Conservation (phyloP, 176 grass and related monocot species). For the Bonia amplexicaulis region DNA sequence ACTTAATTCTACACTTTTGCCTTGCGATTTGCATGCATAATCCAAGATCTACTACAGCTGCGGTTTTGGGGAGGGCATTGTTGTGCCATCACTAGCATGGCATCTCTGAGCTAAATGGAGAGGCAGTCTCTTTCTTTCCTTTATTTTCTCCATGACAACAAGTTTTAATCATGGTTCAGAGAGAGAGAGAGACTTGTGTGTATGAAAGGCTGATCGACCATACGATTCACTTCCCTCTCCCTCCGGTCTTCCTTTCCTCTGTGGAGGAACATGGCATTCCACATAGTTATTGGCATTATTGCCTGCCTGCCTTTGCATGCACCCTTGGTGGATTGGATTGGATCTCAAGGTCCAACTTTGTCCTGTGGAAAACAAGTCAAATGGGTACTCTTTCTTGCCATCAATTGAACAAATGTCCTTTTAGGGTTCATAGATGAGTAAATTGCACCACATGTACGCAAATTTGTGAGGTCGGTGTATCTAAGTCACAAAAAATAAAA, state of each 20-base stretch:
- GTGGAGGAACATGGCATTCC: constrained; percentile 13
- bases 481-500: too few relatives aligned
- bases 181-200: not conserved
- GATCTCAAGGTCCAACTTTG: constrained; percentile 25
- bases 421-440: not conserved
- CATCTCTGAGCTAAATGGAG: not conserved
- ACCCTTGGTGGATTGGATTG: constrained; percentile 9
- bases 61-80: not conserved
- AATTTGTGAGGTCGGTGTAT: too few relatives aligned
- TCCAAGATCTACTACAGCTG: not conserved
- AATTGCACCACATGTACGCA: too few relatives aligned
- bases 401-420: constrained; percentile 1
- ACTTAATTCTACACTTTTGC: not conserved
- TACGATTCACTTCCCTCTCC: not conserved
- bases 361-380: constrained; percentile 25
- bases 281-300: constrained; percentile 31
- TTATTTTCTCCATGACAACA: not conserved
- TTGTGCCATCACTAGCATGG: not conserved
- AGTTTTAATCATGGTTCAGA: not conserved
- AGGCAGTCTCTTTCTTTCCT: not conserved
- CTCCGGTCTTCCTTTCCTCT: not conserved
- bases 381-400: constrained; percentile 14
- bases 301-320: not conserved
- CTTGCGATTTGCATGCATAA: not conserved
- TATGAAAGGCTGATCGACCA: not conserved